A percentile compares a stretch with the other conserved stretches of the same genome.
These are phyloP conservation scores for Aspergillus calidoustus DNA, from an alignment of 2,329 filamentous ascomycete genomes.

Conservation along the genomic window DNA sequence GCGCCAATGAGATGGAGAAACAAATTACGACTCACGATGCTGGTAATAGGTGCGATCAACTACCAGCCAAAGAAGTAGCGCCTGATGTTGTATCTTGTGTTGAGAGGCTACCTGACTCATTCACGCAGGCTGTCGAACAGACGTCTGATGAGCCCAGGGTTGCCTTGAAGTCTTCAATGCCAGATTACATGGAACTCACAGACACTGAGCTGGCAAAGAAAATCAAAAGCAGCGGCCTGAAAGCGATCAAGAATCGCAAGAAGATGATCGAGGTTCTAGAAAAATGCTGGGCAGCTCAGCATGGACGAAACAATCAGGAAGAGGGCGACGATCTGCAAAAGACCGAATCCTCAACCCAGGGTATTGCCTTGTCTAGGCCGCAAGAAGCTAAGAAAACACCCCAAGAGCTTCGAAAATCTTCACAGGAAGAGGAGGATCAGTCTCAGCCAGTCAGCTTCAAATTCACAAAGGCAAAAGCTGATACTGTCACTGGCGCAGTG, in stretches of 20 bases:
- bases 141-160: neutral
- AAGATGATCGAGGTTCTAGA: conserved; percentile 73
- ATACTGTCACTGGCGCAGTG: neutral
- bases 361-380: neutral
- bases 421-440: neutral
- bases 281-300: conserved; percentile 71
- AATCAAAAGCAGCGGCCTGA: conserved; percentile 71
- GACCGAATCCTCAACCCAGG: neutral
- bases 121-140: conserved; percentile 1
- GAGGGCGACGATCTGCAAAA: conserved; percentile 25
- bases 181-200: conserved; percentile 65
- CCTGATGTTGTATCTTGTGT: neutral
- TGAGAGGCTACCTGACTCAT: neutral
- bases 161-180: conserved; percentile 40
- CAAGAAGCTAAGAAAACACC: neutral
- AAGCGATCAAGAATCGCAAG: conserved; percentile 68
- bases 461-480: neutral
- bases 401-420: neutral
- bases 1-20: neutral
- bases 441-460: neutral
- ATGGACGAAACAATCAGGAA: conserved; percentile 32
- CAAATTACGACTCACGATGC: neutral
- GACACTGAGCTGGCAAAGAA: conserved; percentile 66
- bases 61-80: neutral
- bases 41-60: neutral